These are phyloP conservation scores for Tardiomyces depauwii DNA, from an alignment of 1,139 yeast species.

Conservation along the genomic window DNA sequence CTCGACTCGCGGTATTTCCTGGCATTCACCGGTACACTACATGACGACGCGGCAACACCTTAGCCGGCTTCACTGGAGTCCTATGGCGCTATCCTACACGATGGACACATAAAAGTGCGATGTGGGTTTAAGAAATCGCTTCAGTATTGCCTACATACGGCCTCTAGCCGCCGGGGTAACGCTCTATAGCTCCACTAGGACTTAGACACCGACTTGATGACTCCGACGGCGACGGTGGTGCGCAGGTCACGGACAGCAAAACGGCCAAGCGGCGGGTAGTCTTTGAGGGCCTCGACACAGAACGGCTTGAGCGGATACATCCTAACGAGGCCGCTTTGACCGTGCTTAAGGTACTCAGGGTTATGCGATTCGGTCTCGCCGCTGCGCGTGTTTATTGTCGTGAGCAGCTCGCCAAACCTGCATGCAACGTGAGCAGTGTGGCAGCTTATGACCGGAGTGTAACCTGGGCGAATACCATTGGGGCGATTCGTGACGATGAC, in stretches of 20 bases:
- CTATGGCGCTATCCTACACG: no score
- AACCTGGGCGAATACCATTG: conserved; percentile 87
- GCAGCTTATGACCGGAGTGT: conserved; percentile 90
- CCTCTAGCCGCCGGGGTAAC: no score
- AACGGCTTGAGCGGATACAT: conserved; percentile 91
- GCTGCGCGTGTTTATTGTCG: conserved; percentile 90
- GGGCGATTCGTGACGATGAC: conserved; percentile 88
- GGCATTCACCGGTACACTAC: no score
- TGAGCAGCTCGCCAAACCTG: conserved; percentile 72
- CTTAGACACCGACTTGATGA: conserved; percentile 97
- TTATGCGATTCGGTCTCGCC: conserved; percentile 76
- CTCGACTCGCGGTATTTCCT: no score
- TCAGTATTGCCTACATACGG: no score
- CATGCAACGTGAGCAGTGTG: conserved; percentile 95
- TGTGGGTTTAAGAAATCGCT: no score
- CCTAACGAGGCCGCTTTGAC: conserved; percentile 90
- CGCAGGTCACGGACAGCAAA: conserved; percentile 99
- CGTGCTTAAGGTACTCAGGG: conserved; percentile 85
- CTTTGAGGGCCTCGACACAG: conserved; percentile 96
- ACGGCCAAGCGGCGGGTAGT: conserved; percentile 98
- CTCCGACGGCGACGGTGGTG: conserved; percentile 99
- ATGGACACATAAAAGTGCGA: no score
- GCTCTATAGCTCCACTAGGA: no score
- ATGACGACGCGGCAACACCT: no score
- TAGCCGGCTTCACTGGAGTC: no score